Evolutionary conservation across 2,329 filamentous ascomycete species (phyloP), one percentile per base, ranked within the genome.

Genomic region (Cercospora beticola): DNA sequence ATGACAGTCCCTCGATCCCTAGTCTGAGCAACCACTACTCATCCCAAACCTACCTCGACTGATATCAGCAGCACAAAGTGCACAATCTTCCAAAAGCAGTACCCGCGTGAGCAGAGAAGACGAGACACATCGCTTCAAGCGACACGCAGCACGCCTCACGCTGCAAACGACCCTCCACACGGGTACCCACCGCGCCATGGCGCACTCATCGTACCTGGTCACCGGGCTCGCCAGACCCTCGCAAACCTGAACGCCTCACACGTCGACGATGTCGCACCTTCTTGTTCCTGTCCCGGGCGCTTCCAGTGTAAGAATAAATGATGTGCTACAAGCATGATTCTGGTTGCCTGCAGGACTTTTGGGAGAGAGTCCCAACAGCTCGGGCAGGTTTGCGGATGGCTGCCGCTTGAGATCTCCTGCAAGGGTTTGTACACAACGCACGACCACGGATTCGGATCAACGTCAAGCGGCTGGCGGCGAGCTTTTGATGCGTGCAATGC

Each of bases 161-260:
- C 46, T 52, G 46, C 46, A 52, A 52, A 49, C 43, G 43, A 49
- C 43, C n/a, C 43, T 49, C 43, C 43, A 49, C 46, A 23, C 46
- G 46, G 46, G 18, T 52, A 52, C 46, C 46, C 46, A 23, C 26
- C 54, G 54, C 21, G 16, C 26, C 54, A 57, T 43, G 36, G 36
- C 36, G 36, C 36, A 43, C 36, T 43, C 36, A 30, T 58, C 46
- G 54, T 58, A 58, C 54, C 54, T 58, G 54, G 54, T 58, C 54
- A 31, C 26, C 54, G 54, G 54, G 54, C 54, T 30, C 54, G 14
- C 54, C 18, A 26, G 26, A n/a, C 54, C 26, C 54, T 30, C 16
- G 54, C 54, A 58, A 58, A 58, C 30, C 14, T 58, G 54, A 28
- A 57, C 54, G 54, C 54, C 54, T 30, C 54, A 58, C 14, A 30